Conservation (phyloP, 2,329 filamentous ascomycete species). For the Eutypella sp. region DNA sequence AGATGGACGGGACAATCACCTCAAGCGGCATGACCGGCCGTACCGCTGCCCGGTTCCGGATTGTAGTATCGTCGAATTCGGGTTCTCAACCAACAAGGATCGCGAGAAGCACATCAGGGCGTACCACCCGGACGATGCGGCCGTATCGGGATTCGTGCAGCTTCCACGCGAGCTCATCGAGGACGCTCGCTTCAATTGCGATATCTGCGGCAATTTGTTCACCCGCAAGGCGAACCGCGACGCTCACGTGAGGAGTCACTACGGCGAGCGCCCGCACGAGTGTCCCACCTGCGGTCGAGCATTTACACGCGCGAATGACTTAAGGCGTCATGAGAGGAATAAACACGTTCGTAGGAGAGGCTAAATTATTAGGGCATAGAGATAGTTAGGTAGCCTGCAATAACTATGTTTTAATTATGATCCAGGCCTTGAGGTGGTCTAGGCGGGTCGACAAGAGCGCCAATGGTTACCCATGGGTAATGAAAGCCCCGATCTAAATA, state of each 20-base stretch:
- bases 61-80: constrained; percentile 30
- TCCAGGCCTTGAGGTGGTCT: too few relatives aligned
- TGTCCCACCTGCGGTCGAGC: constrained; percentile 26
- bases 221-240: constrained; percentile 31
- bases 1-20: constrained; percentile 29
- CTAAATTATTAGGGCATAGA: too few relatives aligned
- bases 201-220: constrained; percentile 31
- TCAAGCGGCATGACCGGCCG: constrained; percentile 34
- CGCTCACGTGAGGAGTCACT: constrained; percentile 32
- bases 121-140: constrained; percentile 22
- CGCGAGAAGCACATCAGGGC: constrained; percentile 26
- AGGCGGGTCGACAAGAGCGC: too few relatives aligned
- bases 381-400: too few relatives aligned
- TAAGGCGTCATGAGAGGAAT: constrained; percentile 25
- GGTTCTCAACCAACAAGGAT: constrained; percentile 37
- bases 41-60: constrained; percentile 30
- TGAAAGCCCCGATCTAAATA: too few relatives aligned
- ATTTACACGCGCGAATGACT: constrained; percentile 30
- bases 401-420: too few relatives aligned
- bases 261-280: constrained; percentile 25
- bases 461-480: too few relatives aligned
- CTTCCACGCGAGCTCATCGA: constrained; percentile 11
- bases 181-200: constrained; percentile 24
- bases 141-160: constrained; percentile 13
- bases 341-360: background rate